Base-by-base conservation (phyloP, 148 eudicot genomes). In the Gaultheria prostrata region DNA sequence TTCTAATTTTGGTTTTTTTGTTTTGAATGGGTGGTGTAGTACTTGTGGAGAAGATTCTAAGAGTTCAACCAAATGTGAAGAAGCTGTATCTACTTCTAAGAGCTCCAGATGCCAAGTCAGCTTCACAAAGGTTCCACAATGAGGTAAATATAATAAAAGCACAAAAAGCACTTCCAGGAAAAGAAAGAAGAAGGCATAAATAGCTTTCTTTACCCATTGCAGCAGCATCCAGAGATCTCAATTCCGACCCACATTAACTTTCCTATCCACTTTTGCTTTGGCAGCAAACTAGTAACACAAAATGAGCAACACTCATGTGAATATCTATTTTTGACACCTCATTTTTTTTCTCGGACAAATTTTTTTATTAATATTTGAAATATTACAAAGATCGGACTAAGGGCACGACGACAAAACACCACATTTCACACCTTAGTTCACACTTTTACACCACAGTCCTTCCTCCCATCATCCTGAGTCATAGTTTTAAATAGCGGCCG, bases 1-100 rank as follows among this genome's bases (percentile, higher is more conserved):
- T 78, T 56, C 1, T 78, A 17, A 11, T 67, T 20, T n/a, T 51
- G 46, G n/a, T n/a, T 54, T 17, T 18, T 79, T 0, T 39, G 43
- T 3, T 14, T 54, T 39, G 20, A 0, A 33, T 18, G 79, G 78
- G 45, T 9, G 30, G 32, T 57, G 82, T 72, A 82, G 83, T 75
- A 56, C 81, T 80, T 76, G 87, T 85, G 45, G 90, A 89, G 78
- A 89, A 89, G 83, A 85, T 89, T 76, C 84, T 89, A 3, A 87
- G 90, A 53, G 74, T 77, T 57, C 87, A 86, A 50, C 90, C 90
- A 70, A 86, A 89, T 35, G 87, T 89, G 39, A 77, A 85, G 78
- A 86, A 84, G 79, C 65, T 89, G 17, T 89, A 89, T 69, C 87
- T 85, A 70, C 87, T 89, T 54, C 7, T 89, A 69, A 83, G 90